Percentiles rank a stretch among this genome's conserved stretches.
phyloP scores from a whole-genome alignment of 2,329 filamentous ascomycete genomes.

The Hypomyces rosellus region DNA sequence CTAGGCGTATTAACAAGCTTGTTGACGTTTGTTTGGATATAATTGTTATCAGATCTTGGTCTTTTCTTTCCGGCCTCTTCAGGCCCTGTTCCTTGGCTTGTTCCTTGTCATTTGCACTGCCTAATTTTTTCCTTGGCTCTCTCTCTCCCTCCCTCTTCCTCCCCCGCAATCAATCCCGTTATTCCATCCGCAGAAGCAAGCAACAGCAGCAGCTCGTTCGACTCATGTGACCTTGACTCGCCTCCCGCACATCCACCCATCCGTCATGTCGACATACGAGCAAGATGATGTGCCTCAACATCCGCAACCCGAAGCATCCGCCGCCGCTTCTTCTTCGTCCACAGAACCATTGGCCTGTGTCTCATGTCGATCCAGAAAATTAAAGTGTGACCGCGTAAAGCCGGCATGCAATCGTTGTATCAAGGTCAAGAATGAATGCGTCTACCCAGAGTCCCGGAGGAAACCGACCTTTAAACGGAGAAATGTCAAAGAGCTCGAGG shows the following conservation, averaged over 20 bases:
- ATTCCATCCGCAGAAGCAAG: no score
- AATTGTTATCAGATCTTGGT: no score
- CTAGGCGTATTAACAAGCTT: no score
- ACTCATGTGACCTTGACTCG: neutral
- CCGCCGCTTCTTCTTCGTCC: conserved; percentile 5
- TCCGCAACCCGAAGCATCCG: conserved; percentile 3
- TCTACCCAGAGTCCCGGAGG: conserved; percentile 82
- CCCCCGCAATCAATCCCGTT: no score
- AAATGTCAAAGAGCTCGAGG: conserved; percentile 87
- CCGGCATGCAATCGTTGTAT: conserved; percentile 77
- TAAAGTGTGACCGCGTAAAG: conserved; percentile 77
- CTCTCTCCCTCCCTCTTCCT: no score
- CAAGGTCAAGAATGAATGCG: conserved; percentile 67
- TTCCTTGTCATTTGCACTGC: no score
- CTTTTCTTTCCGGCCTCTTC: no score
- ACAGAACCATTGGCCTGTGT: conserved; percentile 66
- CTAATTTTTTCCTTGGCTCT: no score
- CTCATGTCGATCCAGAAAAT: conserved; percentile 74
- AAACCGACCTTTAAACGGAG: conserved; percentile 83
- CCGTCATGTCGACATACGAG: neutral
- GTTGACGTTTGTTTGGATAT: no score
- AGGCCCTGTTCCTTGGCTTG: no score
- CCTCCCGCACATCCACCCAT: neutral
- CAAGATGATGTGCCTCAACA: conserved; percentile 1
- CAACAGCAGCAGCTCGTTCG: no score